phyloP scores from a whole-genome alignment of 2,329 filamentous ascomycete genomes.

The Pseudogymnoascus sp. region DNA sequence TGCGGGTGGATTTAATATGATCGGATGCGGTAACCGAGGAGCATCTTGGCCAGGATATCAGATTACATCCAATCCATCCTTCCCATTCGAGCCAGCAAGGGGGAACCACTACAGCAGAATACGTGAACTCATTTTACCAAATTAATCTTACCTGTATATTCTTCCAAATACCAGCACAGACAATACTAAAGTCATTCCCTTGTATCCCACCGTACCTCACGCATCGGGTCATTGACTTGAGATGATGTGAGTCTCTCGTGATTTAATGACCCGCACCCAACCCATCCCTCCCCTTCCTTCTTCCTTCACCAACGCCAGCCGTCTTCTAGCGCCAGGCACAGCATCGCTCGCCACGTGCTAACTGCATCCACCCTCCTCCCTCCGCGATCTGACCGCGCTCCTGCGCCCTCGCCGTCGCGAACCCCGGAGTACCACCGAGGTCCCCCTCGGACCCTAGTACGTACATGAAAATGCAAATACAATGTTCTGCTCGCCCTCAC shows the following conservation, averaged over 20 bases:
- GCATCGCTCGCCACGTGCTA: slow-evolving; percentile 2
- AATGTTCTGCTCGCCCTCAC: not conserved
- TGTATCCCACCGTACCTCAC: not conserved
- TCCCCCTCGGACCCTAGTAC: not conserved
- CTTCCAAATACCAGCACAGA: not conserved
- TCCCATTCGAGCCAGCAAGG: not conserved
- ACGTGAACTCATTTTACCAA: slow-evolving; percentile 4
- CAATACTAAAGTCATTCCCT: not conserved
- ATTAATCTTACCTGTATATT: not conserved
- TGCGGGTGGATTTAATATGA: slow-evolving; percentile 2
- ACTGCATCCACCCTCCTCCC: not conserved
- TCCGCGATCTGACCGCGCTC: slow-evolving; percentile 1
- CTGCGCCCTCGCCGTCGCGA: not conserved
- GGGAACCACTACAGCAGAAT: not conserved
- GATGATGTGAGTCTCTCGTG: too few relatives aligned
- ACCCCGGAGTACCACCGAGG: slow-evolving; percentile 4
- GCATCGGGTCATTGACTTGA: too few relatives aligned
- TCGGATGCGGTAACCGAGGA: slow-evolving; percentile 3
- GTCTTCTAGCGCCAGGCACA: slow-evolving; percentile 5
- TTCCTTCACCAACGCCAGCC: not conserved
- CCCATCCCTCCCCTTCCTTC: not conserved
- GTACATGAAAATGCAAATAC: not conserved
- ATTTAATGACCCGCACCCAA: not conserved
- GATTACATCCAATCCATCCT: not conserved
- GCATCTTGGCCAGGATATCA: not conserved